A percentile compares a stretch with the other conserved stretches of the same genome.
These are phyloP conservation scores for Calendula officinalis DNA, from an alignment of 129 eudicot species.

Conservation along the genomic window DNA sequence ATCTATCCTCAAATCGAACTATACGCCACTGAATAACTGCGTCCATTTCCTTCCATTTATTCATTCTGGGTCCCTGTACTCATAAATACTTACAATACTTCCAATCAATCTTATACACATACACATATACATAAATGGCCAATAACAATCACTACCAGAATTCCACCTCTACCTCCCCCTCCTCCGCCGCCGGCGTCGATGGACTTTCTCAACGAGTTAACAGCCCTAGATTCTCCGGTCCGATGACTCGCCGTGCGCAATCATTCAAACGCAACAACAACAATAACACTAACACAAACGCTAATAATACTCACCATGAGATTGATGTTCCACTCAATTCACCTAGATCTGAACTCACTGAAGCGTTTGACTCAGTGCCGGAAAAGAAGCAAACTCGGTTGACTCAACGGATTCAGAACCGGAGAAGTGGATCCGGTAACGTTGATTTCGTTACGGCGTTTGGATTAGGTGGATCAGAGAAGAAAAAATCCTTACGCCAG, in stretches of 20 bases:
- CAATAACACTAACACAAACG: slow-evolving; percentile 19
- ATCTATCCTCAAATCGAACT: slow-evolving; percentile 24
- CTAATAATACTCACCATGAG: slow-evolving; percentile 49
- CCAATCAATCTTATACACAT: slow-evolving; percentile 3
- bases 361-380: slow-evolving; percentile 49
- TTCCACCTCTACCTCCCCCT: slow-evolving; percentile 28
- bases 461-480: slow-evolving; percentile 45
- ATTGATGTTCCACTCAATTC: slow-evolving; percentile 69
- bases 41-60: slow-evolving; percentile 1
- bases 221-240: slow-evolving; percentile 87
- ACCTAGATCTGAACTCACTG: slow-evolving; percentile 78
- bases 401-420: slow-evolving; percentile 50
- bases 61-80: slow-evolving; percentile 18
- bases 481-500: slow-evolving; percentile 61
- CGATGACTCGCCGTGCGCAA: slow-evolving; percentile 92
- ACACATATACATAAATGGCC: slow-evolving; percentile 13
- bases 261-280: slow-evolving; percentile 65
- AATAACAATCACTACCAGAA: slow-evolving; percentile 17
- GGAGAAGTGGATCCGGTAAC: slow-evolving; percentile 25
- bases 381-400: slow-evolving; percentile 66
- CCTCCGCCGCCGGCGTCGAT: slow-evolving; percentile 34
- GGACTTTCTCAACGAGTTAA: slow-evolving; percentile 60
- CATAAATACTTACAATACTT: slow-evolving; percentile 16
- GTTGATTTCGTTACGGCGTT: slow-evolving; percentile 7
- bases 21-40: slow-evolving; percentile 17